Evolutionary conservation across 805 yeast genomes (phyloP).

Genomic region (Cyberlindnera bimundalis): DNA sequence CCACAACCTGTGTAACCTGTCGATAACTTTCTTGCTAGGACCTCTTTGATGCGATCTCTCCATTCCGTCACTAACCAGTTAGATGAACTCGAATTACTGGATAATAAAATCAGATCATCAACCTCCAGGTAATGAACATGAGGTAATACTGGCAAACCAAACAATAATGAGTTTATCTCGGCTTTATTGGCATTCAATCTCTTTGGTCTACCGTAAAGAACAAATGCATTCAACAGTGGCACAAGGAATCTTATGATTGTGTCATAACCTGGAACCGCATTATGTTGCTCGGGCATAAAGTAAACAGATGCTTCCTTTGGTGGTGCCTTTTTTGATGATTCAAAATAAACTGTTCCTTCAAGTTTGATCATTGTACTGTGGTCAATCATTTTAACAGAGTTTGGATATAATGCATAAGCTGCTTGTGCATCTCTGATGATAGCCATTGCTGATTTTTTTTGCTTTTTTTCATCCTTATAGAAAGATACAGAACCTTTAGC

Average conservation of each 20-base stretch:
- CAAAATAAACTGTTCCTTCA: slow-evolving; percentile 74
- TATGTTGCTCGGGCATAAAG: slow-evolving; percentile 80
- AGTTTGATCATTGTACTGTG: slow-evolving; percentile 83
- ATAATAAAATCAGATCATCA: slow-evolving; percentile 50
- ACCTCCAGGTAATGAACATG: slow-evolving; percentile 67
- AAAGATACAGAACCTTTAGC: slow-evolving; percentile 42
- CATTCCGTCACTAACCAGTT: slow-evolving; percentile 62
- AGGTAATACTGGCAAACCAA: slow-evolving; percentile 82
- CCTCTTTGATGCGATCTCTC: slow-evolving; percentile 51
- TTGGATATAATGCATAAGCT: slow-evolving; percentile 91
- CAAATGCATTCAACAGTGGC: slow-evolving; percentile 73
- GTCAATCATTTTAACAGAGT: slow-evolving; percentile 75
- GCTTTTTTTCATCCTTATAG: slow-evolving; percentile 75
- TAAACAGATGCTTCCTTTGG: slow-evolving; percentile 63
- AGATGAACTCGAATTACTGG: slow-evolving; percentile 30
- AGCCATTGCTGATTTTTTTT: slow-evolving; percentile 77
- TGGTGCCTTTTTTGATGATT: slow-evolving; percentile 41
- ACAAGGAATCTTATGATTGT: slow-evolving; percentile 78
- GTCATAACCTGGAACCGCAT: slow-evolving; percentile 79
- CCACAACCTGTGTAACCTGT: slow-evolving; percentile 79
- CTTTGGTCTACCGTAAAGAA: slow-evolving; percentile 77
- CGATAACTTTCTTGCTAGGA: slow-evolving; percentile 49
- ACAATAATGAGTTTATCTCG: slow-evolving; percentile 62
- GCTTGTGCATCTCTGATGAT: slow-evolving; percentile 65
- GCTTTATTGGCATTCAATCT: slow-evolving; percentile 71